Conservation (phyloP, 495 filamentous ascomycete species). For the Letharia lupina region DNA sequence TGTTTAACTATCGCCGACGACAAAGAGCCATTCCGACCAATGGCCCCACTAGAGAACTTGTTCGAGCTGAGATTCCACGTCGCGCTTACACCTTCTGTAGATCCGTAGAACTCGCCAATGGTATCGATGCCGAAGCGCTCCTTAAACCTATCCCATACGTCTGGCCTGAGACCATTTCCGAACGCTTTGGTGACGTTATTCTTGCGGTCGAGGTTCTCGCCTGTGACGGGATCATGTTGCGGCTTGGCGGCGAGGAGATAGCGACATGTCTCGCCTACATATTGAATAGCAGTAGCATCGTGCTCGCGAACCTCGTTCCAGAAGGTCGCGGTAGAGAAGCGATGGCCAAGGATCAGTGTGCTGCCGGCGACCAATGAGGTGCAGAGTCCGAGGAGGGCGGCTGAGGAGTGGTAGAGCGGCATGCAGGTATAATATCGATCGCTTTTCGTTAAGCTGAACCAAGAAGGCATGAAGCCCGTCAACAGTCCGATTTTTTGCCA, state of each 20-base stretch:
- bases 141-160: slow-evolving; percentile 85
- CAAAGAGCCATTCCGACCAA: slow-evolving; percentile 67
- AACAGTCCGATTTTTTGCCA: slow-evolving; percentile 60
- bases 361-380: slow-evolving; percentile 50
- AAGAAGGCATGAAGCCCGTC: slow-evolving; percentile 46
- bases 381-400: slow-evolving; percentile 59
- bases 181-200: slow-evolving; percentile 75
- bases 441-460: slow-evolving; percentile 44
- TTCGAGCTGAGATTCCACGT: slow-evolving; percentile 72
- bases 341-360: slow-evolving; percentile 65
- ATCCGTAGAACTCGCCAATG: slow-evolving; percentile 82
- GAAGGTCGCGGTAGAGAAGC: slow-evolving; percentile 76
- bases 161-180: slow-evolving; percentile 86
- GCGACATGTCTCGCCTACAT: slow-evolving; percentile 90
- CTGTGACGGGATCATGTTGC: slow-evolving; percentile 51
- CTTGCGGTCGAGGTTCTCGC: slow-evolving; percentile 65
- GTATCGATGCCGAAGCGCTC: slow-evolving; percentile 74
- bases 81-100: slow-evolving; percentile 70
- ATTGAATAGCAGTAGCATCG: slow-evolving; percentile 78
- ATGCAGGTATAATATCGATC: slow-evolving; percentile 88
- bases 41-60: slow-evolving; percentile 65
- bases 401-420: slow-evolving; percentile 91
- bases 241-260: slow-evolving; percentile 75
- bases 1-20: slow-evolving; percentile 45
- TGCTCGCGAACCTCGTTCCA: slow-evolving; percentile 69